Evolutionary conservation across 257 asterid genomes (phyloP).

Genomic region (Prunella vulgaris): DNA sequence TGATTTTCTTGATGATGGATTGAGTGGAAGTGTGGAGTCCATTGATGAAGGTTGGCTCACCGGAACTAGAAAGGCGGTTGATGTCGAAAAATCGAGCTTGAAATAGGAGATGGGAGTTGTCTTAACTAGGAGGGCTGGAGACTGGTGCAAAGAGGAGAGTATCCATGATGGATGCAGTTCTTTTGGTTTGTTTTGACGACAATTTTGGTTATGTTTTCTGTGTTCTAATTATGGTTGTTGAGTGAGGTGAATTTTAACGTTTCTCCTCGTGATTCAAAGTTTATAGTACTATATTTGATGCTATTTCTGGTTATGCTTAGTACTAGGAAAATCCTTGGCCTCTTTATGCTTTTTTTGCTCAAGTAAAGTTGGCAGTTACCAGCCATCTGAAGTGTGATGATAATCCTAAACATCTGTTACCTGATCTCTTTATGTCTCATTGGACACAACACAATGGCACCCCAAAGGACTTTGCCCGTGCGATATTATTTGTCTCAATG

Average conservation of each 20-base stretch:
- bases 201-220: not conserved
- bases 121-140: no score
- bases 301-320: not conserved
- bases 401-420: no score
- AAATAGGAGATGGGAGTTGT: not conserved
- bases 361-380: no score
- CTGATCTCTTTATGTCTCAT: no score
- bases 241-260: not conserved
- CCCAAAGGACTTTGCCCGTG: no score
- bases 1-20: constrained; percentile 77
- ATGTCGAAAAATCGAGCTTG: not conserved
- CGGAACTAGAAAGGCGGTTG: constrained; percentile 11
- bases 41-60: constrained; percentile 59
- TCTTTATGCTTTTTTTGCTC: not conserved
- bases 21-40: constrained; percentile 43
- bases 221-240: not conserved
- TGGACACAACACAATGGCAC: no score
- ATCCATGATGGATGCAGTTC: no score
- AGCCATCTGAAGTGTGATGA: no score
- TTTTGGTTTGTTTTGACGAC: not conserved
- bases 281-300: no score
- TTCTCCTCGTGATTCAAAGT: no score
- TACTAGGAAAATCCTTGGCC: not conserved
- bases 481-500: no score
- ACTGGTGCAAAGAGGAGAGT: no score